A percentile compares a stretch with the other conserved stretches of the same genome.
phyloP scores from a whole-genome alignment of 139 green algal species.

The Deuterostichococcus epilithicus region DNA sequence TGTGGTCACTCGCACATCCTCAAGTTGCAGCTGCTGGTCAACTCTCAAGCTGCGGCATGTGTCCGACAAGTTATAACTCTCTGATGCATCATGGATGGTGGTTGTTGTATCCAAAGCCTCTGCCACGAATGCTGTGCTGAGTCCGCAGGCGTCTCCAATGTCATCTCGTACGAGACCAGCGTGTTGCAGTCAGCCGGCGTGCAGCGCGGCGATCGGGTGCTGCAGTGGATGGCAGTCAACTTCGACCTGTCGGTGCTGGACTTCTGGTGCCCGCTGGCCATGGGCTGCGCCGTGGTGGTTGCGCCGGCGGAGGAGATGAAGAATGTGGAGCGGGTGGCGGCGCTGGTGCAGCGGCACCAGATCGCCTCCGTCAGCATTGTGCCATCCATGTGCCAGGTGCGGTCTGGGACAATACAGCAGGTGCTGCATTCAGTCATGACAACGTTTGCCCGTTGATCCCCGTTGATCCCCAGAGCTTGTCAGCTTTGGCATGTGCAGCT shows the following conservation, averaged over 20 bases:
- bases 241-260: conserved; percentile 37
- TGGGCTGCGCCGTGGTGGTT: conserved; percentile 14
- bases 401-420: neutral
- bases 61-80: too few relatives aligned
- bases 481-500: neutral
- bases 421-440: conserved; percentile 3
- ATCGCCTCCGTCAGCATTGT: conserved; percentile 21
- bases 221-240: conserved; percentile 24
- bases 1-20: too few relatives aligned
- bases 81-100: too few relatives aligned
- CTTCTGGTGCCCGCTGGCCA: conserved; percentile 14
- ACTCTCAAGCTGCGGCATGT: too few relatives aligned
- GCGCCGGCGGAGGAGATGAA: conserved; percentile 20
- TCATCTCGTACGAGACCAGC: neutral
- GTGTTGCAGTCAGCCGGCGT: neutral
- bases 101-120: too few relatives aligned
- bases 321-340: conserved; percentile 19
- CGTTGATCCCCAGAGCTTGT: neutral
- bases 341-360: conserved; percentile 3
- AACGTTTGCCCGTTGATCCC: conserved; percentile 9
- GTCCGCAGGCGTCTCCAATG: neutral
- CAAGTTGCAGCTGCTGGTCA: too few relatives aligned
- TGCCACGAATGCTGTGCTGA: neutral
- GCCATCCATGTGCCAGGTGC: conserved; percentile 10
- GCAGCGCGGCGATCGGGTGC: neutral